phyloP scores from a whole-genome alignment of 768 basidiomycete species.

The Tricholoma terreum region DNA sequence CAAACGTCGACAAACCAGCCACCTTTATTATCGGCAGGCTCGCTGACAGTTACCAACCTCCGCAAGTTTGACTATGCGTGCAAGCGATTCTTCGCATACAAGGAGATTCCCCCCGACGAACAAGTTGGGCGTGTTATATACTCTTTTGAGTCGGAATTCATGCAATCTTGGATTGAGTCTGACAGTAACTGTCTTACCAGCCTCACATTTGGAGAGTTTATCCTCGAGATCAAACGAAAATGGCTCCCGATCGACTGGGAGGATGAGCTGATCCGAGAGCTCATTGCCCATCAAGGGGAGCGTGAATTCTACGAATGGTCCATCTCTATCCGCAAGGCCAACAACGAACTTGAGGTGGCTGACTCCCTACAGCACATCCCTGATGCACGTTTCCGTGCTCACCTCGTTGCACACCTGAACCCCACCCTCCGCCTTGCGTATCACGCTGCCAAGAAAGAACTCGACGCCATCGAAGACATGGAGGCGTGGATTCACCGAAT shows the following conservation, averaged over 20 bases:
- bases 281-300: neutral
- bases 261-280: neutral
- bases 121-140: neutral
- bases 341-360: no score
- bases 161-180: no score
- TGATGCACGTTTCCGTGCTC: no score
- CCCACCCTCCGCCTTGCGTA: no score
- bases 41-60: neutral
- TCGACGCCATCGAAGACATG: no score
- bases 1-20: neutral
- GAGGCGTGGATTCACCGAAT: no score
- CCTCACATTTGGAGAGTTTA: neutral
- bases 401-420: no score
- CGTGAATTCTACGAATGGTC: neutral
- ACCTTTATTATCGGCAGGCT: neutral
- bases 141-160: neutral
- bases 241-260: neutral
- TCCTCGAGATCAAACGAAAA: neutral
- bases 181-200: no score
- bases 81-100: neutral
- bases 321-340: no score
- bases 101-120: neutral
- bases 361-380: no score
- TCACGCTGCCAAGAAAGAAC: no score
- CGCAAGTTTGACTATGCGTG: neutral